These are phyloP conservation scores for Penicillium thymicola DNA, from an alignment of 2,329 filamentous ascomycete species.

Conservation along the genomic window DNA sequence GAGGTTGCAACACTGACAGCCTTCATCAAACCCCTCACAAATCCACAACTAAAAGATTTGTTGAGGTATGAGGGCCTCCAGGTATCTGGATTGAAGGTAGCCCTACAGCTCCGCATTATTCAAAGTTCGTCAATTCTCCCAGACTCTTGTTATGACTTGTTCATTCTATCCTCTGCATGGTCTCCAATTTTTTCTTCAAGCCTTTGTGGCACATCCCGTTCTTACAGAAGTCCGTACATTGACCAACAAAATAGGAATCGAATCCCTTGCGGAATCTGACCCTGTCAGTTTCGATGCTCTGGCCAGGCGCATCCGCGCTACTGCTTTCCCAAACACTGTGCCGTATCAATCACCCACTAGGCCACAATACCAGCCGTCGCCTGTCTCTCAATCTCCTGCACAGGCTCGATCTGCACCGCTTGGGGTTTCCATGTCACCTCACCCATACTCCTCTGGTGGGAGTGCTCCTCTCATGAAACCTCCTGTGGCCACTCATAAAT, in stretches of 20 bases:
- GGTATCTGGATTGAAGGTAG: conserved; percentile 79
- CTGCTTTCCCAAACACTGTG: conserved; percentile 29
- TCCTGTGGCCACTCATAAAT: conserved; percentile 27
- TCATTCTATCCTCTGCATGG: conserved; percentile 2
- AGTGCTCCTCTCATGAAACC: conserved; percentile 1
- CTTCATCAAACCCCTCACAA: conserved; percentile 55
- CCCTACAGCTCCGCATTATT: conserved; percentile 74
- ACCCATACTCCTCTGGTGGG: conserved; percentile 30
- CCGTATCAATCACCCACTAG: conserved; percentile 23
- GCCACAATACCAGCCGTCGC: conserved; percentile 27
- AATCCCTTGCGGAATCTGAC: conserved; percentile 7
- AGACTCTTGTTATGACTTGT: background rate
- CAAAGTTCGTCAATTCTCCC: conserved; percentile 59
- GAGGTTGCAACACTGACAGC: conserved; percentile 43
- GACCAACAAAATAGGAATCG: conserved; percentile 13
- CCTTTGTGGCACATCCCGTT: background rate
- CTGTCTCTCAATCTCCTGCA: conserved; percentile 24
- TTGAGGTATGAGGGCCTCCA: conserved; percentile 70
- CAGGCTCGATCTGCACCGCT: conserved; percentile 28
- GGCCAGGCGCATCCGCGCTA: conserved; percentile 32
- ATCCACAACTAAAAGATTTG: conserved; percentile 70
- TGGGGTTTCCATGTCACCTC: conserved; percentile 32
- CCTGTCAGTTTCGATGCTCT: conserved; percentile 29
- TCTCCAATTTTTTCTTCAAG: background rate
- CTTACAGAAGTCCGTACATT: background rate